These are phyloP conservation scores for Astragalus membranaceus DNA, from an alignment of 306 rosid species.

Conservation along the genomic window DNA sequence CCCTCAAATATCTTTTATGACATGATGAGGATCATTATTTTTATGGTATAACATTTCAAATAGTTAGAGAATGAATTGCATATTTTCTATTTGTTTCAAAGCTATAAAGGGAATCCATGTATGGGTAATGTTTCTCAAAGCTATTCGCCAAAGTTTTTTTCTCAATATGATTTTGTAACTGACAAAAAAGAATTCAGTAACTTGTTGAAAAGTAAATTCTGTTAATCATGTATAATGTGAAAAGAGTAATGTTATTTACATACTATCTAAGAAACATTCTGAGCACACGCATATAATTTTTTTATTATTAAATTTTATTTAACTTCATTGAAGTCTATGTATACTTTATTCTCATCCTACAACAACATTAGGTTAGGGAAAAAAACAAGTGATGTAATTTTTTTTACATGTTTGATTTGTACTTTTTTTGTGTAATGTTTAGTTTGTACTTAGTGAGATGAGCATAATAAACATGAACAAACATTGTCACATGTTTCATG, in stretches of 20 bases:
- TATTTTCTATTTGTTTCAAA: neutral
- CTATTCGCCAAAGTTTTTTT: no score
- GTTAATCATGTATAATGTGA: neutral
- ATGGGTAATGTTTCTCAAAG: no score
- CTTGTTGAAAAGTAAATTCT: no score
- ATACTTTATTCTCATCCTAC: neutral
- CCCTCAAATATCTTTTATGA: no score
- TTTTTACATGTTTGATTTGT: neutral
- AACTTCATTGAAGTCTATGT: neutral
- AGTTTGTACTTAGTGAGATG: no score
- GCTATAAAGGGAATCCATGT: neutral
- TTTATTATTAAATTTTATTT: neutral
- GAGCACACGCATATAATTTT: neutral
- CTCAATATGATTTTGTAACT: no score
- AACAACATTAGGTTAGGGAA: neutral
- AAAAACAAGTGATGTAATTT: neutral
- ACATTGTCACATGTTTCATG: slow-evolving; percentile 17
- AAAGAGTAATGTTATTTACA: neutral
- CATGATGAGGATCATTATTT: no score
- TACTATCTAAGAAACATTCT: neutral
- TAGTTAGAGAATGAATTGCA: no score
- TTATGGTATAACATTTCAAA: no score
- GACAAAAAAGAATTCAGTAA: no score
- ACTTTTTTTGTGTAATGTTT: no score
- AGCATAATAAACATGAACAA: neutral